Evolutionary conservation across 2,329 filamentous ascomycete species (phyloP), one percentile per base, ranked within the genome.

Genomic region (Exophiala sp.): DNA sequence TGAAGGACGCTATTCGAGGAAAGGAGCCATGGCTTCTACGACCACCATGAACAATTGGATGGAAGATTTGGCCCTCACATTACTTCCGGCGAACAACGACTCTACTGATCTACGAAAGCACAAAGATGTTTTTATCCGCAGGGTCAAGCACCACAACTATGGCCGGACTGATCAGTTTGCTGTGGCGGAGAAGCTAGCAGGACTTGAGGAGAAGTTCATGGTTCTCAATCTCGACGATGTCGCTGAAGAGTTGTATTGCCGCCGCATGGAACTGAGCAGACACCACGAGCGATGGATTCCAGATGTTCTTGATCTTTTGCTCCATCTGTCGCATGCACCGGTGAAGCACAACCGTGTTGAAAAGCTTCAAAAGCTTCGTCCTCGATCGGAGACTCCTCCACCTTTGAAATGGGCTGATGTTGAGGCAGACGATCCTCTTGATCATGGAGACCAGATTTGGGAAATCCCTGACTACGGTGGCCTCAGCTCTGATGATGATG

Each of bases 161-260:
- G 71, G 78, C 27, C 78, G 84, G 30, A 87, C 83, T 1, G 87
- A 91, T 62, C 85, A 87, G 58, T 90, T 90, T 63, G 81, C 86
- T 38, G 79, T 90, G 16, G 71, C 77, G 32, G 76, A 76, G 30
- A 76, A 75, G 29, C 73, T 91, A 1, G 73, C 80, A 42, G 86
- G 86, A 1, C 73, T 96, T 2, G 83, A 90, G 58, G 93, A 97
- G 70, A 89, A 91, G 60, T 93, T 96, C 60, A 79, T 82, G 24
- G 77, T 97, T 46, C 76, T 88, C 41, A 83, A 86, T 62, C 81
- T 86, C 55, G 90, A 96, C 60, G 81, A 80, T 32, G 71, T 96
- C 21, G 88, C 88, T 10, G 82, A 90, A 64, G 82, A 81, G 4
- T 70, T 89, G 29, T 70, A 73, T 32, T 63, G 65, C 37, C 76